Percentiles rank a stretch among this genome's conserved stretches.
These are phyloP conservation scores for Pneumocystis murina DNA, from an alignment of 1,139 yeast genomes.

Conservation along the genomic window DNA sequence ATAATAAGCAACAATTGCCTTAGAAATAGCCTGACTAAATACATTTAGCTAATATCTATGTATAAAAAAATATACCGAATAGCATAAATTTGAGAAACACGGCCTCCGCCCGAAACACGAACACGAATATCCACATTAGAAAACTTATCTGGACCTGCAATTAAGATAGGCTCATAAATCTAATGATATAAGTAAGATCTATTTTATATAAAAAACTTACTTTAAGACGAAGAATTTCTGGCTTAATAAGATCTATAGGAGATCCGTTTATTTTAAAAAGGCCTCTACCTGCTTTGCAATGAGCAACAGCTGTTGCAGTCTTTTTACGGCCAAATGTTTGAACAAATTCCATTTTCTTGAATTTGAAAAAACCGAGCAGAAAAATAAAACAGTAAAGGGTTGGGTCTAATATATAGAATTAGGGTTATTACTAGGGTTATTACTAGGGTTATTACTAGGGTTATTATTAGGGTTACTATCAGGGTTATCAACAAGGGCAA, in stretches of 20 bases:
- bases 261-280: conserved; percentile 97
- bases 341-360: conserved; percentile 8
- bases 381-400: too few relatives aligned
- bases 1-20: conserved; percentile 98
- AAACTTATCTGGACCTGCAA: conserved; percentile 97
- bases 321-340: conserved; percentile 99
- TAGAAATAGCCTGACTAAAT: conserved; percentile 99
- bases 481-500: too few relatives aligned
- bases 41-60: conserved; percentile 30
- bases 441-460: too few relatives aligned
- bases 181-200: background rate
- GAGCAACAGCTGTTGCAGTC: conserved; percentile 99
- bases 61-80: background rate
- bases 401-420: too few relatives aligned
- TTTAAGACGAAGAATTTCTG: conserved; percentile 98
- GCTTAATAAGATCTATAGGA: conserved; percentile 97
- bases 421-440: too few relatives aligned
- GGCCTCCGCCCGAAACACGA: conserved; percentile 99
- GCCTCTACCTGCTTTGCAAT: conserved; percentile 65
- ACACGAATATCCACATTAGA: conserved; percentile 97
- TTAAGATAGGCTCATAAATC: conserved; percentile 96
- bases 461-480: too few relatives aligned
- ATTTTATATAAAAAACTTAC: conserved; percentile 5
- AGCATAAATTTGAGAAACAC: conserved; percentile 89
- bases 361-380: too few relatives aligned